Conservation (phyloP, 768 basidiomycete genomes). For the Amanita muscaria region DNA sequence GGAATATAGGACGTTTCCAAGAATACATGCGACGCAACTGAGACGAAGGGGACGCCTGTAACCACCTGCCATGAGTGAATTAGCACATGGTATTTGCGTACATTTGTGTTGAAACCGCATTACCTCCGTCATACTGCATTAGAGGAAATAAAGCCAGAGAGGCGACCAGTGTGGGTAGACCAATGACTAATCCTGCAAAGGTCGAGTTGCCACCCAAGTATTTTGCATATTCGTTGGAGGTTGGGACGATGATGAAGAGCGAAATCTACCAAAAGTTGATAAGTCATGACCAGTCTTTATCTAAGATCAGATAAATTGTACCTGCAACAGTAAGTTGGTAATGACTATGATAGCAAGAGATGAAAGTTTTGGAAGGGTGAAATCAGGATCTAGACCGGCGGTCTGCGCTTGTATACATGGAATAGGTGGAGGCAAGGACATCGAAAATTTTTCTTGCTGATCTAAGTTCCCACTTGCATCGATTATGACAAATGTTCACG, state of each 20-base stretch:
- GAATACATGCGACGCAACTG: conserved; percentile 40
- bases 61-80: conserved; percentile 56
- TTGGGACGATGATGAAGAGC: conserved; percentile 64
- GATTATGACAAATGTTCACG: too few relatives aligned
- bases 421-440: background rate
- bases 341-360: conserved; percentile 5
- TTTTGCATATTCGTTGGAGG: conserved; percentile 53
- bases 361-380: background rate
- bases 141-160: conserved; percentile 51
- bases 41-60: conserved; percentile 49
- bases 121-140: conserved; percentile 49
- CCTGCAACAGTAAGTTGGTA: conserved; percentile 4
- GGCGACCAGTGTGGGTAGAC: conserved; percentile 57
- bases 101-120: conserved; percentile 23
- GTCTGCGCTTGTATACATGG: too few relatives aligned
- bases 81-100: conserved; percentile 66
- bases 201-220: conserved; percentile 56
- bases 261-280: conserved; percentile 33
- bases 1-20: conserved; percentile 54
- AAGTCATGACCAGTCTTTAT: background rate
- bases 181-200: conserved; percentile 61
- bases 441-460: conserved; percentile 45
- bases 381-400: conserved; percentile 5
- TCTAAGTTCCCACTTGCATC: too few relatives aligned
- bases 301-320: background rate